These are phyloP conservation scores for Juglanconis sp. DNA, from an alignment of 2,329 filamentous ascomycete genomes.

Conservation along the genomic window DNA sequence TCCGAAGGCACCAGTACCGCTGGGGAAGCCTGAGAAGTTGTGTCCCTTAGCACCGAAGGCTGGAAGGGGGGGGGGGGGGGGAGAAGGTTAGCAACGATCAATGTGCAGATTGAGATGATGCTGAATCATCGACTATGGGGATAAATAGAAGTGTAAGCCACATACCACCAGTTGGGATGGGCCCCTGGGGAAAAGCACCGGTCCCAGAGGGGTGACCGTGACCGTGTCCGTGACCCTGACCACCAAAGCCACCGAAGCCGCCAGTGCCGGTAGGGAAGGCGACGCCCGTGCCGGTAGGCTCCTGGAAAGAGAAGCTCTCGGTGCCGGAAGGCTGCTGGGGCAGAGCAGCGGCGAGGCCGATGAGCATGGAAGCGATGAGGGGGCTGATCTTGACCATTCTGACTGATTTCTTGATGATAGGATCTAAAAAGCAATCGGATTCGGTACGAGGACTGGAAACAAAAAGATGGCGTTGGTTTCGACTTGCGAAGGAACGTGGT, in stretches of 20 bases:
- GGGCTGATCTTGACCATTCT: constrained; percentile 20
- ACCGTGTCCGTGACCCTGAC: background rate
- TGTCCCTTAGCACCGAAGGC: background rate
- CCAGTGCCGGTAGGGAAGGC: constrained; percentile 13
- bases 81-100: background rate
- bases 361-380: constrained; percentile 15
- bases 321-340: constrained; percentile 8
- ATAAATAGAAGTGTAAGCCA: background rate
- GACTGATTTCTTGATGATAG: constrained; percentile 8
- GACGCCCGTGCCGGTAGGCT: background rate
- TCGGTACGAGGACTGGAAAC: background rate
- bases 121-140: no score
- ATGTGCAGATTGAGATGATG: background rate
- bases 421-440: background rate
- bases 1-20: background rate
- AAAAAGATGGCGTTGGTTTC: constrained; percentile 10
- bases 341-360: constrained; percentile 15
- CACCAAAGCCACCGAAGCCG: constrained; percentile 2
- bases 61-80: background rate
- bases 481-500: constrained; percentile 17
- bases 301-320: background rate
- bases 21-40: background rate
- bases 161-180: background rate
- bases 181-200: background rate
- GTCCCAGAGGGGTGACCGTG: constrained; percentile 4